These are phyloP conservation scores for Gelatoporia subvermispora DNA, from an alignment of 768 basidiomycete species.

Conservation along the genomic window DNA sequence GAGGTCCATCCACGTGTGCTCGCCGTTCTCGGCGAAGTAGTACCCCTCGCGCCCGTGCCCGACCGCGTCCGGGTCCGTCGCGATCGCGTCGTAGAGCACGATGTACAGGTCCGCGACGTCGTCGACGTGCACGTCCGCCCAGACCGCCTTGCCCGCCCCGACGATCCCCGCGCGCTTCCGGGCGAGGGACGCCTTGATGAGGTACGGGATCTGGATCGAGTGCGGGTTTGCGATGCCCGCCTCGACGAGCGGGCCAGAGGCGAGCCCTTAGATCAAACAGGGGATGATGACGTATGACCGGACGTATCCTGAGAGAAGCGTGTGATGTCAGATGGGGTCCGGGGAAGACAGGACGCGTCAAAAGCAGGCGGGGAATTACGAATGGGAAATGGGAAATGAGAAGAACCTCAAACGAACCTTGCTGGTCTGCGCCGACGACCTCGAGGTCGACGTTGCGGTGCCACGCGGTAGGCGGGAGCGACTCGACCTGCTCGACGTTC, in stretches of 20 bases:
- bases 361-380: slow-evolving; percentile 1
- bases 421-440: slow-evolving; percentile 41
- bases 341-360: slow-evolving; percentile 31
- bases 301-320: slow-evolving; percentile 34
- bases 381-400: neutral
- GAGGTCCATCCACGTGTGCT: slow-evolving; percentile 26
- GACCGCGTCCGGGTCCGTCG: slow-evolving; percentile 9
- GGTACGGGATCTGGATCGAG: slow-evolving; percentile 43
- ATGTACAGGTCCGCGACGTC: slow-evolving; percentile 36
- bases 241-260: slow-evolving; percentile 50
- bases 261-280: slow-evolving; percentile 52
- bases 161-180: slow-evolving; percentile 48
- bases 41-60: slow-evolving; percentile 31
- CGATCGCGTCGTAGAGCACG: slow-evolving; percentile 34
- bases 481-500: slow-evolving; percentile 39
- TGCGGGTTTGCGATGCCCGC: slow-evolving; percentile 45
- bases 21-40: slow-evolving; percentile 25
- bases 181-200: slow-evolving; percentile 39
- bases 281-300: slow-evolving; percentile 48
- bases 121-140: slow-evolving; percentile 50
- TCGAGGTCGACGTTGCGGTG: slow-evolving; percentile 48
- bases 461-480: slow-evolving; percentile 37
- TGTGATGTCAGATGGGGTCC: slow-evolving; percentile 23
- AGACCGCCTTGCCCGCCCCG: slow-evolving; percentile 51
- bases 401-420: slow-evolving; percentile 39